Evolutionary conservation across 2,329 filamentous ascomycete genomes (phyloP).

Genomic region (Pseudocercospora musae): DNA sequence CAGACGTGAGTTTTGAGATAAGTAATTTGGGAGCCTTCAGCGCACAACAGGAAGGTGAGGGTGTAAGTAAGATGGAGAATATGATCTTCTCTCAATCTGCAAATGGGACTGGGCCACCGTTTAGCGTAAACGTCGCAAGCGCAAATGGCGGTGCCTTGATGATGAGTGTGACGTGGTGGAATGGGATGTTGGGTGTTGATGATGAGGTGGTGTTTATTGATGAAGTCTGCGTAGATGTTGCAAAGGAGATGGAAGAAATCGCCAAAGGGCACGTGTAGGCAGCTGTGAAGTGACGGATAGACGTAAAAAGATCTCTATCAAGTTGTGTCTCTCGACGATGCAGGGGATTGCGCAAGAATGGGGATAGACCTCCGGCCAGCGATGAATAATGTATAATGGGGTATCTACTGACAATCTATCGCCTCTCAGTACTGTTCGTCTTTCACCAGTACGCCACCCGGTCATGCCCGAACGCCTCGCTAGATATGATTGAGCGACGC

Average conservation of each 20-base stretch:
- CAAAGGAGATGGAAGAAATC: not conserved
- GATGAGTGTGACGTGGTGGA: slow-evolving; percentile 44
- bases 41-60: not conserved
- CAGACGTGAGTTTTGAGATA: slow-evolving; percentile 45
- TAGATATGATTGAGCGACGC: slow-evolving; percentile 3
- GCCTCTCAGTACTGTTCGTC: not conserved
- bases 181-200: slow-evolving; percentile 40
- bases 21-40: slow-evolving; percentile 44
- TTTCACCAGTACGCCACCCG: not conserved
- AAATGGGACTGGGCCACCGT: slow-evolving; percentile 37
- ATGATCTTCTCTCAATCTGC: slow-evolving; percentile 48
- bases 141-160: slow-evolving; percentile 40
- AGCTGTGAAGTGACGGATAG: too few relatives aligned
- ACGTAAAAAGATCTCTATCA: not conserved
- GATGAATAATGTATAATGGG: not conserved
- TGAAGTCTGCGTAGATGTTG: not conserved
- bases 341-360: not conserved
- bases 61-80: slow-evolving; percentile 31
- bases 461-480: slow-evolving; percentile 1
- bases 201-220: slow-evolving; percentile 33
- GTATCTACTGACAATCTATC: not conserved
- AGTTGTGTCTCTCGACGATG: too few relatives aligned
- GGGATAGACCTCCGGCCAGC: not conserved
- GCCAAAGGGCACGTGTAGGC: not conserved
- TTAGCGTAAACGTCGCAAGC: slow-evolving; percentile 44